A percentile compares a stretch with the other conserved stretches of the same genome.
Evolutionary conservation across 1,139 yeast genomes (phyloP).

Genomic region (Saccharomyces hybrid): DNA sequence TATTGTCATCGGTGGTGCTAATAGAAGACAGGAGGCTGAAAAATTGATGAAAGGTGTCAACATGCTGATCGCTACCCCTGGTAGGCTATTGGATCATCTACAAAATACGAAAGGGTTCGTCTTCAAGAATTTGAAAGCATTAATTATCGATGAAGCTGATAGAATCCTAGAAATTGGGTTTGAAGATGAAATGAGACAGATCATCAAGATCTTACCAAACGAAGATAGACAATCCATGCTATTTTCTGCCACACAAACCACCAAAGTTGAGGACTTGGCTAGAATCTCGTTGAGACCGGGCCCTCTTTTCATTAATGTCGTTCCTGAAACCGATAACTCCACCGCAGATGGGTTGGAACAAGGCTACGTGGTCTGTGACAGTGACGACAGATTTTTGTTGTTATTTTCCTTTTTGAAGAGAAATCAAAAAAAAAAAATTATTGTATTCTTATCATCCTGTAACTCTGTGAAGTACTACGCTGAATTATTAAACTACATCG

Average conservation of each 20-base stretch:
- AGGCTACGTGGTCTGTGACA: conserved; percentile 95
- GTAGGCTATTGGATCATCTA: conserved; percentile 89
- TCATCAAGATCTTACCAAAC: conserved; percentile 85
- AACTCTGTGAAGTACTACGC: conserved; percentile 95
- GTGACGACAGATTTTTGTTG: conserved; percentile 85
- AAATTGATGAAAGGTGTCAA: conserved; percentile 91
- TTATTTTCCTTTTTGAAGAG: conserved; percentile 88
- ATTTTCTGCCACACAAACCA: conserved; percentile 97
- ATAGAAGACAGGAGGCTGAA: conserved; percentile 94
- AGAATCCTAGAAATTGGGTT: conserved; percentile 94
- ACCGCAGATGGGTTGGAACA: conserved; percentile 97
- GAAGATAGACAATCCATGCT: conserved; percentile 95
- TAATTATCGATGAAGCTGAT: conserved; percentile 95
- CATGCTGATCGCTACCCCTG: conserved; percentile 92
- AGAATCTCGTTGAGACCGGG: conserved; percentile 93
- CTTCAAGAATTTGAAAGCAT: conserved; percentile 87
- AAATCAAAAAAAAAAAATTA: conserved; percentile 81
- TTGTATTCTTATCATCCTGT: conserved; percentile 92
- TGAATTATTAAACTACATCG: conserved; percentile 89
- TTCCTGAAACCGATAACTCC: conserved; percentile 69
- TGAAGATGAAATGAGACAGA: conserved; percentile 97
- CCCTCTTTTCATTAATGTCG: conserved; percentile 92
- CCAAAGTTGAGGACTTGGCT: conserved; percentile 96
- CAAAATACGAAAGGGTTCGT: conserved; percentile 93
- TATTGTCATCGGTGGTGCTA: conserved; percentile 96